phyloP scores from a whole-genome alignment of 805 yeast genomes.

The Wickerhamomyces canadensis region DNA sequence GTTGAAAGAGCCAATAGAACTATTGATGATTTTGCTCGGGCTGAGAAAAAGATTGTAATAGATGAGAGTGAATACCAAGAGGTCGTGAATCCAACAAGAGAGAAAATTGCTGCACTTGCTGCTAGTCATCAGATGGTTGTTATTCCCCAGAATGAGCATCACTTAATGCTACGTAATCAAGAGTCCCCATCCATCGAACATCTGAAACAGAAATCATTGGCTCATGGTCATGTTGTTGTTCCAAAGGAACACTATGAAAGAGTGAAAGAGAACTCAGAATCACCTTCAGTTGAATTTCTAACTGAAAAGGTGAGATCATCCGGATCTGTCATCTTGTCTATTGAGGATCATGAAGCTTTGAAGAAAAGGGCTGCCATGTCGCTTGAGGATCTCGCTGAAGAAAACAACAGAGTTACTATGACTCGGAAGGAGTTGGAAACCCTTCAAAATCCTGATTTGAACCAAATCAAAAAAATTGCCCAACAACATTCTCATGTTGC shows the following conservation, averaged over 20 bases:
- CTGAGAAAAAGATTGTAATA: slow-evolving; percentile 1
- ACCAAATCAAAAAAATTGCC: slow-evolving; percentile 20
- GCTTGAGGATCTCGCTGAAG: slow-evolving; percentile 19
- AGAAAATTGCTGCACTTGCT: slow-evolving; percentile 5
- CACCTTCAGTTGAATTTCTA: slow-evolving; percentile 7
- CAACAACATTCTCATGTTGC: slow-evolving; percentile 7
- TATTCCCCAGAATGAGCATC: slow-evolving; percentile 5
- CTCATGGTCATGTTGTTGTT: slow-evolving; percentile 1
- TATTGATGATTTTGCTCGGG: slow-evolving; percentile 5
- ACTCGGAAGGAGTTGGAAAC: slow-evolving; percentile 3
- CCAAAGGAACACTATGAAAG: neutral
- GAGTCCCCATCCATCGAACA: slow-evolving; percentile 7
- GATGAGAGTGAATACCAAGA: slow-evolving; percentile 2
- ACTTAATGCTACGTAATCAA: neutral
- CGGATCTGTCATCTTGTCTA: neutral
- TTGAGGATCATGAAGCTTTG: slow-evolving; percentile 9
- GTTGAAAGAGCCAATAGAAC: neutral
- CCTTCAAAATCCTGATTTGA: slow-evolving; percentile 16
- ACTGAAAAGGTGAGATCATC: slow-evolving; percentile 1
- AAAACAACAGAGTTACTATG: slow-evolving; percentile 3
- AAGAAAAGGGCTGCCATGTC: slow-evolving; percentile 12
- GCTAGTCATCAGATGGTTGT: slow-evolving; percentile 3
- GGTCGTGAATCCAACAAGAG: slow-evolving; percentile 5
- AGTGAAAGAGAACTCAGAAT: slow-evolving; percentile 4
- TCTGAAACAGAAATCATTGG: slow-evolving; percentile 2